Conservation (phyloP, 441 rosid genomes). For the Macaranga tanarius region DNA sequence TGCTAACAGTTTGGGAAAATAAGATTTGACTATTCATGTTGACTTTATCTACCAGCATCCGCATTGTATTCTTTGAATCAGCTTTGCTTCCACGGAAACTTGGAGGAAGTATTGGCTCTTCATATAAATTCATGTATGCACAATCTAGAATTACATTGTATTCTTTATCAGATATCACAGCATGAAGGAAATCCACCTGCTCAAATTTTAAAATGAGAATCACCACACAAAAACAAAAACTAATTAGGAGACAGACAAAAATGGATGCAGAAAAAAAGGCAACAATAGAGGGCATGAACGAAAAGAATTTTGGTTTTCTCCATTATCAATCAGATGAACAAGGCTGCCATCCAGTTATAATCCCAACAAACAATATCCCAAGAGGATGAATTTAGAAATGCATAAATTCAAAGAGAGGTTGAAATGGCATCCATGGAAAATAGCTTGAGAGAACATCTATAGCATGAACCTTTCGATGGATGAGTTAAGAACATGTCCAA, state of each 20-base stretch:
- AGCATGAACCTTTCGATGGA: too few relatives aligned
- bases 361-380: not conserved
- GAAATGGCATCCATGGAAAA: too few relatives aligned
- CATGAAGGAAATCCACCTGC: constrained; percentile 90
- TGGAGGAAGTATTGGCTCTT: constrained; percentile 90
- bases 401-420: too few relatives aligned
- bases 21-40: constrained; percentile 84
- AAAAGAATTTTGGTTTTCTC: not conserved
- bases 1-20: constrained; percentile 77
- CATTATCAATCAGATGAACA: not conserved
- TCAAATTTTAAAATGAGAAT: constrained; percentile 30
- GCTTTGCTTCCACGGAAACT: constrained; percentile 83
- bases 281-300: not conserved
- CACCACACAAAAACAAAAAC: constrained; percentile 3
- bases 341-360: not conserved
- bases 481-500: too few relatives aligned
- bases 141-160: constrained; percentile 81
- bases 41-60: constrained; percentile 82
- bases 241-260: not conserved
- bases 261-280: not conserved
- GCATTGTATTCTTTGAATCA: constrained; percentile 72
- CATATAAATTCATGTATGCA: constrained; percentile 62
- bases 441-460: too few relatives aligned
- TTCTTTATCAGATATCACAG: constrained; percentile 89
- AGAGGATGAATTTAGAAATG: not conserved